A percentile compares a stretch with the other conserved stretches of the same genome.
Evolutionary conservation across 257 asterid genomes (phyloP).

Genomic region (Agastache rugosa): DNA sequence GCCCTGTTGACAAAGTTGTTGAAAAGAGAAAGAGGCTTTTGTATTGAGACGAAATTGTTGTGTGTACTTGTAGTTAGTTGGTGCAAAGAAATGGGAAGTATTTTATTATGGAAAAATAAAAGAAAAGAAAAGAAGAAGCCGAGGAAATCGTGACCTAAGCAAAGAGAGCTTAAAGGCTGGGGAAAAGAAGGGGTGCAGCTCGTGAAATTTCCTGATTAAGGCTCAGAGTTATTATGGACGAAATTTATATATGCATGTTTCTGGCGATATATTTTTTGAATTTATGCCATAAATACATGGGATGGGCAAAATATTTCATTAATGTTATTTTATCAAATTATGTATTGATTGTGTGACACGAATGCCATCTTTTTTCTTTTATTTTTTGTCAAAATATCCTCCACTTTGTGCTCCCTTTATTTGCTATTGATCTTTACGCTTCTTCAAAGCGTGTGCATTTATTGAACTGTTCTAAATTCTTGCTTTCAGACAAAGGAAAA

Average conservation of each 20-base stretch:
- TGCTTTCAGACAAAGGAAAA: slow-evolving; percentile 9
- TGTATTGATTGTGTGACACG: neutral
- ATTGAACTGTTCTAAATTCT: neutral
- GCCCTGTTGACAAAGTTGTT: slow-evolving; percentile 13
- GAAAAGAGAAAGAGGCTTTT: neutral
- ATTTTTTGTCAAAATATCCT: neutral
- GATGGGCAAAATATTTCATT: neutral
- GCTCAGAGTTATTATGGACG: slow-evolving; percentile 28
- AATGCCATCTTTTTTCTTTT: neutral
- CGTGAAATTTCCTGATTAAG: slow-evolving; percentile 39
- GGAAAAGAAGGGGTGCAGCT: slow-evolving; percentile 35
- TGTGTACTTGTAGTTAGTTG: slow-evolving; percentile 25
- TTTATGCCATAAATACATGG: neutral
- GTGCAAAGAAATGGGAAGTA: neutral
- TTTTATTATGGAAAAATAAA: neutral
- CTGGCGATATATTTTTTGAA: slow-evolving; percentile 2
- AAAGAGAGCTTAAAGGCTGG: slow-evolving; percentile 31
- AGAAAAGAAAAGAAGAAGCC: slow-evolving; percentile 29
- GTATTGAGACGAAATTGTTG: slow-evolving; percentile 10
- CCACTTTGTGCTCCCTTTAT: neutral
- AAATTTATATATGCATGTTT: slow-evolving; percentile 17
- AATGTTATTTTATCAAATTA: neutral
- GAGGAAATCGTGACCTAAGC: slow-evolving; percentile 49
- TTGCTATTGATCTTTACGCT: slow-evolving; percentile 14
- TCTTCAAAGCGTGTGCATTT: neutral